Conservation (phyloP, 306 rosid genomes). For the Trifolium fragiferum region DNA sequence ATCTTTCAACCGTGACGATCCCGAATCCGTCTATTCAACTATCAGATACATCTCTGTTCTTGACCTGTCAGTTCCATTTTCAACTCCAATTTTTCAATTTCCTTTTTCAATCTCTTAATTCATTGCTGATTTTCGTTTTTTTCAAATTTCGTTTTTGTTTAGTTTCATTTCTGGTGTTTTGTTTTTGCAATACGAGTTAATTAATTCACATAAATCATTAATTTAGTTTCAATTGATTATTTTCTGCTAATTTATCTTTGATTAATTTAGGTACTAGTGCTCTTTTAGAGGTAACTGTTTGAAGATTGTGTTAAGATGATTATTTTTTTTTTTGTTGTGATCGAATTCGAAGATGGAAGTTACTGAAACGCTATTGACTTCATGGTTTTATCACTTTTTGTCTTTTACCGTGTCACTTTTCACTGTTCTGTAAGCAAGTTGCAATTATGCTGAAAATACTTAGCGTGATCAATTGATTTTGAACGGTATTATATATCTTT, state of each 20-base stretch:
- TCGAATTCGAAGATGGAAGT: slow-evolving; percentile 30
- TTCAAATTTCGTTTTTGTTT: not conserved
- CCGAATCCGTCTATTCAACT: slow-evolving; percentile 86
- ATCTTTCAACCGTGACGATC: slow-evolving; percentile 68
- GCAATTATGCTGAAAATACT: slow-evolving; percentile 18
- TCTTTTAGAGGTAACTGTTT: slow-evolving; percentile 6
- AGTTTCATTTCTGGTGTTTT: not conserved
- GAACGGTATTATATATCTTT: slow-evolving; percentile 5
- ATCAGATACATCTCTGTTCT: slow-evolving; percentile 87
- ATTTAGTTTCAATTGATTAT: slow-evolving; percentile 1
- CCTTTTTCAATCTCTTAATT: slow-evolving; percentile 1
- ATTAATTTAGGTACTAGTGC: not conserved
- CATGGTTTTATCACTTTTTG: not conserved
- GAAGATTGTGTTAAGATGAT: not conserved
- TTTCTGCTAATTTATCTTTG: not conserved
- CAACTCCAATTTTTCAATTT: slow-evolving; percentile 26
- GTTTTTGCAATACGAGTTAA: no score
- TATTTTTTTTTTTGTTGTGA: not conserved
- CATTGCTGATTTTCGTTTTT: not conserved
- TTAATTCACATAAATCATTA: not conserved
- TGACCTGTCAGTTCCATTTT: slow-evolving; percentile 73
- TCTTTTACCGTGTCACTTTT: slow-evolving; percentile 27
- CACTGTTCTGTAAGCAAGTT: slow-evolving; percentile 27
- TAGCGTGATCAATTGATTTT: slow-evolving; percentile 14
- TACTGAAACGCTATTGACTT: slow-evolving; percentile 12